phyloP scores from a whole-genome alignment of 768 basidiomycete species.

The Suillus luteus region DNA sequence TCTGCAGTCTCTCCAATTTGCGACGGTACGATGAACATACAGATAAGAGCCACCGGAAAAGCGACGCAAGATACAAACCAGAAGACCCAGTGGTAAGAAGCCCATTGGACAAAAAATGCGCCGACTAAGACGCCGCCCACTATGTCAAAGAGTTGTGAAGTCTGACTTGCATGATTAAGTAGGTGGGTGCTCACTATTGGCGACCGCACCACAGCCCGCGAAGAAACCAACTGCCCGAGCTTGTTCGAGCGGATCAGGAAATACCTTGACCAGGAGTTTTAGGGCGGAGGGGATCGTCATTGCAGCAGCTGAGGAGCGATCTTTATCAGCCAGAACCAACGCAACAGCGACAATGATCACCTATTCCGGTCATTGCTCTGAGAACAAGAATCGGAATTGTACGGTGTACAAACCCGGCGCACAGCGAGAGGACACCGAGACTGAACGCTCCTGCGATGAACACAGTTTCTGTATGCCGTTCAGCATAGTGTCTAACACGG shows the following conservation, averaged over 20 bases:
- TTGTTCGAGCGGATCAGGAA: conserved; percentile 48
- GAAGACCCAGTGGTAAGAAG: conserved; percentile 53
- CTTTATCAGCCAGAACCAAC: conserved; percentile 6
- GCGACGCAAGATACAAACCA: conserved; percentile 45
- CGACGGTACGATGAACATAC: conserved; percentile 38
- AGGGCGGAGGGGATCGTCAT: conserved; percentile 53
- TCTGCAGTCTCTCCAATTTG: conserved; percentile 13
- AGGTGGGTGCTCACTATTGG: conserved; percentile 37
- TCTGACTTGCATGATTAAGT: neutral
- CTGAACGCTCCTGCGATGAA: conserved; percentile 43
- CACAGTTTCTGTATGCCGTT: conserved; percentile 35
- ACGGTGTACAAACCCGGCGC: conserved; percentile 46
- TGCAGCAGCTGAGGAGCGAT: conserved; percentile 39
- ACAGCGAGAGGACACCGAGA: conserved; percentile 46
- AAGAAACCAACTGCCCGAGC: conserved; percentile 50
- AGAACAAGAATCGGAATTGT: conserved; percentile 52
- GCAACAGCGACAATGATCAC: conserved; percentile 25
- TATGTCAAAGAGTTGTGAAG: conserved; percentile 17
- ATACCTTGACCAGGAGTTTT: conserved; percentile 52
- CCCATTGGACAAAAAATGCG: conserved; percentile 41
- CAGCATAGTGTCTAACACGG: neutral
- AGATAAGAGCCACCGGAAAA: conserved; percentile 32
- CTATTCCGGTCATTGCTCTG: conserved; percentile 52
- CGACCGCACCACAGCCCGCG: conserved; percentile 48
- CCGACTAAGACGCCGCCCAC: conserved; percentile 46